Evolutionary conservation across 169 alveolate species (phyloP), one percentile per base, ranked within the genome.

Genomic region (Theileria orientalis): DNA sequence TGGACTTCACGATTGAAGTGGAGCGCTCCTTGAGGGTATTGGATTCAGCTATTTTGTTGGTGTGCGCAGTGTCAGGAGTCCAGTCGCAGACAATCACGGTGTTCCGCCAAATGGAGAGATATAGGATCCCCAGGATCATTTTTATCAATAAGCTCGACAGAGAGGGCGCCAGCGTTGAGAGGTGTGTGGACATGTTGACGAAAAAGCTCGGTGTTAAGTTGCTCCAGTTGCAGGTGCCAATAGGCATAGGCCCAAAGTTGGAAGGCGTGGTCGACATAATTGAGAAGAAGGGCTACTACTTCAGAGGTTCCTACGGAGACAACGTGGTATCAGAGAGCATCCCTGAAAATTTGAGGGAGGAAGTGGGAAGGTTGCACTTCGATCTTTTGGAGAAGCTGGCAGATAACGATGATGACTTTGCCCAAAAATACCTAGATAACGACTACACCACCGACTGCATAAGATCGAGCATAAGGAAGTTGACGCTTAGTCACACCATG

Each of bases 1-100:
- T 97, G 42, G 99, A 97, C 90, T 96, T 97, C 86, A 96, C 99
- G 19, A 94, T 96, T 61, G 99, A 97, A 89, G 99, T 97, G 37
- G 99, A 96, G 85, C 91, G 99, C 63, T 97, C 99, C 1, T 76
- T 97, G 72, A 90, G 98, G 68, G 99, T 97, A 6, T 90, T 97
- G 21, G 99, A 97, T 88, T 98, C 99, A 21, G 99, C 98, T 13
- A 87, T 97, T 30, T 85, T 96, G 33, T 89, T 97, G 46, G 87
- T 95, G 25, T 97, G 98, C 84, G 98, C 97, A 16, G 98, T 97
- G 21, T 95, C 98, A 7, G 99, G 99, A 7, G 98, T 97, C 9
- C 97, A 97, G 84, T 94, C 98, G 56, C 98, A 97, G 85, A 96
- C 99, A 3, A 91, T 96, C 54, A 97, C 99, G 32, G 99, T 96